Base-by-base conservation (phyloP, 306 rosid genomes). In the Senna siamea region DNA sequence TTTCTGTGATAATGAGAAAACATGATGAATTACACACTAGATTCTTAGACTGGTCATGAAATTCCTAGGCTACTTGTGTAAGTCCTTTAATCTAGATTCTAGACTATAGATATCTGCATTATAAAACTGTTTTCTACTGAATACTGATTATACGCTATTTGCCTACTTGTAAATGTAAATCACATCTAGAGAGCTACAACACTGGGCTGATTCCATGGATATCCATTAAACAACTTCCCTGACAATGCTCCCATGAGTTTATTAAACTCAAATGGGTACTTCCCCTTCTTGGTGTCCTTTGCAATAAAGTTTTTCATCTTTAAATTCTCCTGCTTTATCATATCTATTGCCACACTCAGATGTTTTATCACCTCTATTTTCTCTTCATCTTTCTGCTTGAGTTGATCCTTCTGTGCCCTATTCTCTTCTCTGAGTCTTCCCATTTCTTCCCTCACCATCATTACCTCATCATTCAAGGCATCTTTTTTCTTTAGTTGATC, bases 331-430 rank as follows among this genome's bases (percentile, higher is more conserved):
- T 90, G 87, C 83, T 89, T 90, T 53, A 90, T 79, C 82, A 90
- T 0, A 79, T 88, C 88, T 65, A 93, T 80, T 19, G 98, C 89
- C 30, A 82, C 52, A 76, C 97, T 90, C 35, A 93, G 75, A 64
- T 93, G 93, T 37, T 89, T 80, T 70, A 93, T 93, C 13, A 79
- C 97, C 79, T 86, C 90, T 76, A 82, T 87, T 69, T 90, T 93
- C 84, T 89, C 93, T 81, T 63, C 90, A 79, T 93, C 97, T 78
- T 93, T 93, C 87, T 73, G 87, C 84, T 54, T 58, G 4, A 93
- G 76, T 47, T 70, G 71, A 46, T 74, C 82, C 80, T 78, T 82
- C 30, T 79, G 95, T 50, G 64, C 41, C 57, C 18, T 76, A 22
- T 79, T 87, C 81, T 85, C 94, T 56, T 83, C 86, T 78, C 79